A percentile compares a stretch with the other conserved stretches of the same genome.
These are phyloP conservation scores for Exobasidium cylindrosporum DNA, from an alignment of 1,284 basidiomycete species.

Conservation along the genomic window DNA sequence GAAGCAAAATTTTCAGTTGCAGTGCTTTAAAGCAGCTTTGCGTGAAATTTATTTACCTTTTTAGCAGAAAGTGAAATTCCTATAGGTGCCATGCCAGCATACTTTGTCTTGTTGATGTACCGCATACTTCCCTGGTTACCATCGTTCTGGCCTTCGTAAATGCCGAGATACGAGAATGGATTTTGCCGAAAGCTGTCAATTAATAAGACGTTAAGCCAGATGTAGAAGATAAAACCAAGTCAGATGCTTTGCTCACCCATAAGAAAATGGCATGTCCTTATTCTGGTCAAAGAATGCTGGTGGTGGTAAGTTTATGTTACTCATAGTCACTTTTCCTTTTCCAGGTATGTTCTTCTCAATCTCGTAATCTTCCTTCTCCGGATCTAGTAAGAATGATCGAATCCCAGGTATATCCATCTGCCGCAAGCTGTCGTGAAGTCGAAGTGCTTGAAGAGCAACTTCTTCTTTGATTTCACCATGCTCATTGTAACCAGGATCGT, in stretches of 20 bases:
- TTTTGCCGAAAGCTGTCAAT: conserved; percentile 35
- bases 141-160: not conserved
- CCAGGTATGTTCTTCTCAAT: not conserved
- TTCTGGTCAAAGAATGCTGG: conserved; percentile 48
- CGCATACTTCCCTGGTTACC: not conserved
- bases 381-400: conserved; percentile 23
- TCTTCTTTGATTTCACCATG: not conserved
- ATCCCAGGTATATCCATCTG: conserved; percentile 38
- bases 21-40: no score
- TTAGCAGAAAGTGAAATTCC: not conserved
- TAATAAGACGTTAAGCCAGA: no score
- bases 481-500: conserved; percentile 26
- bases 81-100: not conserved
- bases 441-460: not conserved
- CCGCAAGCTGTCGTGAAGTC: conserved; percentile 7
- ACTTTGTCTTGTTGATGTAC: not conserved
- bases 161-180: conserved; percentile 19
- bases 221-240: no score
- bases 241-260: conserved; percentile 17
- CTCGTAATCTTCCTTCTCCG: conserved; percentile 36
- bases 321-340: conserved; percentile 5
- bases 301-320: conserved; percentile 41
- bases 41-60: not conserved
- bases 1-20: not conserved
- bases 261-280: conserved; percentile 37